Evolutionary conservation across 2,329 filamentous ascomycete genomes (phyloP), one percentile per base, ranked within the genome.

Genomic region (Didymella glomerata): DNA sequence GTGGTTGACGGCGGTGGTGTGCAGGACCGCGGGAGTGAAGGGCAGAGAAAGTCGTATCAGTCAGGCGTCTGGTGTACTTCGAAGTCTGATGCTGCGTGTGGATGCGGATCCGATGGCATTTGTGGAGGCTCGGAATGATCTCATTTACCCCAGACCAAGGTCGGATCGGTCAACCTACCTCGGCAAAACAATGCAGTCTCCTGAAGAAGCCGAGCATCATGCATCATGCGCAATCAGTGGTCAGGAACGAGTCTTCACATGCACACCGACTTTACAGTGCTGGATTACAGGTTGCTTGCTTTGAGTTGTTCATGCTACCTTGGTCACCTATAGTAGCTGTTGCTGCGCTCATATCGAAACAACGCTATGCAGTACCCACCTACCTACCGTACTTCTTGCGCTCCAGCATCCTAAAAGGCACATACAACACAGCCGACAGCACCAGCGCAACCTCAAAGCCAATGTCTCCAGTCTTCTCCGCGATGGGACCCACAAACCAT

Each of bases 391-490:
- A 66, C 18, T 62, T 41, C 57, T 54, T 72, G 49, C 59, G 76
- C 71, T 83, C 81, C 40, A 79, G 22, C 48, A 65, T 67, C 34
- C 81, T 70, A 36, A 82, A 68, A 4, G 80, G 80, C 7, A 81
- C 56, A 61, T 83, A 83, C 24, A 82, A 62, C 54, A 80, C 42
- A n/a, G 74, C 74, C 9, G 78, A 79, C 11, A 83, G 69, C 27
- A 80, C 79, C 67, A 89, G 84, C 0, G 86, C 86, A 71, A 87
- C 76, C 77, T 90, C 87, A 57, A 90, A 88, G 0, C 87, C 88
- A 70, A 90, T 84, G 63, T 90, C 87, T 0, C 87, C 87, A 11
- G 86, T 87, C 34, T 67, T 82, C 72, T 81, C 75, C 0, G 86
- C 86, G 64, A 89, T 84, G 0, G 86, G 86, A 0, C 86, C 86